Evolutionary conservation across 2,329 filamentous ascomycete genomes (phyloP), one percentile per base, ranked within the genome.

Genomic region (Colletotrichum spaethianum): DNA sequence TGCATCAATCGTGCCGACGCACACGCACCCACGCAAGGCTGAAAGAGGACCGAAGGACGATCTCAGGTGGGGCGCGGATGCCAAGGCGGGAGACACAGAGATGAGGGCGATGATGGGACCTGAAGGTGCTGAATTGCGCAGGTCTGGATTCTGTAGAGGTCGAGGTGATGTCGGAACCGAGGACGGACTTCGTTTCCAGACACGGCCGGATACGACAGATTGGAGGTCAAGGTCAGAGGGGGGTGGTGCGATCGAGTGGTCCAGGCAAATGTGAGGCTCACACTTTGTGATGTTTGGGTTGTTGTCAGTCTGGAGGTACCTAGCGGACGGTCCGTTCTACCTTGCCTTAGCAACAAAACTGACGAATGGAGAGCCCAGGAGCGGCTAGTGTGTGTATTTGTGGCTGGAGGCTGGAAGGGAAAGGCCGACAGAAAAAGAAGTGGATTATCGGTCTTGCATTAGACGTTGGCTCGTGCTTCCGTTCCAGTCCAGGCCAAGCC

Each of bases 401-500:
- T 72, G 70, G 70, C 70, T 70, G 70, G 38, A 36, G 65, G 65
- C 70, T 70, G 70, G 62, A 48, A 50, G 46, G 23, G 16, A 42
- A 31, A 59, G 42, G 38, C 64, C 53, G 42, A 48, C 42, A 70
- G 26, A 48, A 67, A 48, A 42, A 68, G 53, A 52, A 72, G 59
- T 60, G 69, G 69, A 44, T 53, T 55, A 56, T 38, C 4, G 53
- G 69, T 63, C 52, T 70, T 64, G 70, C 70, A 72, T 72, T 72
- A 72, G 70, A 64, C 70, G 70, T 72, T 72, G 66, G 70, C 70
- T 68, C 65, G 66, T 64, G 59, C 70, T 55, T 46, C 38, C 20
- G 31, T n/a, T 28, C 44, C 44, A 40, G 52, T 64, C 70, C 53
- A 72, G 65, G 70, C 44, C 65, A 11, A 11, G 12, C 18, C 59